These are phyloP conservation scores for Daldinia grandis DNA, from an alignment of 495 filamentous ascomycete genomes.

Conservation along the genomic window DNA sequence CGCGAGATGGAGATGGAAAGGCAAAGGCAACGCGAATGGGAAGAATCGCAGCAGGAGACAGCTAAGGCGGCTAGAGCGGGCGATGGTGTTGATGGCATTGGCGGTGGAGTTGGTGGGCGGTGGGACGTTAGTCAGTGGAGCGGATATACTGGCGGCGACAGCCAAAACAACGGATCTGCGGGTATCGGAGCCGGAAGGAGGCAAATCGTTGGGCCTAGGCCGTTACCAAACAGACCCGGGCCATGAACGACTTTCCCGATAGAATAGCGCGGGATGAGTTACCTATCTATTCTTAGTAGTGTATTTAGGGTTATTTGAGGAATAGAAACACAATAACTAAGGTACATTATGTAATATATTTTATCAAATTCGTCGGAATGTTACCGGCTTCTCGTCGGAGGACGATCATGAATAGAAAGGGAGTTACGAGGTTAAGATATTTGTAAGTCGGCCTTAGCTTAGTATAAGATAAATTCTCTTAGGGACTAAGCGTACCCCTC, in stretches of 20 bases:
- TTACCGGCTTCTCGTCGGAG: background rate
- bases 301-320: background rate
- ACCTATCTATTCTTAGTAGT: background rate
- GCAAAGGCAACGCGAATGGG: slow-evolving; percentile 93
- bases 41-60: slow-evolving; percentile 82
- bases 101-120: slow-evolving; percentile 64
- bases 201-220: slow-evolving; percentile 81
- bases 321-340: background rate
- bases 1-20: slow-evolving; percentile 96
- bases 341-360: background rate
- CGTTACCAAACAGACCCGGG: slow-evolving; percentile 58
- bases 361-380: background rate
- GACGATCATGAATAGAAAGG: too few species aligned
- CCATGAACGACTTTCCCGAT: background rate
- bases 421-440: too few species aligned
- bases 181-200: slow-evolving; percentile 79
- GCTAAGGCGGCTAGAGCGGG: slow-evolving; percentile 61
- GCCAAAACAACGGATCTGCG: slow-evolving; percentile 74
- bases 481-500: too few species aligned
- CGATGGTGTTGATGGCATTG: slow-evolving; percentile 61
- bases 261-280: background rate
- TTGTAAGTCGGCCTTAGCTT: too few species aligned
- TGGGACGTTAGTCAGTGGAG: slow-evolving; percentile 91
- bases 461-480: too few species aligned
- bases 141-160: slow-evolving; percentile 84